Evolutionary conservation across 1,139 yeast genomes (phyloP).

Genomic region (Nematodospora anomalae): DNA sequence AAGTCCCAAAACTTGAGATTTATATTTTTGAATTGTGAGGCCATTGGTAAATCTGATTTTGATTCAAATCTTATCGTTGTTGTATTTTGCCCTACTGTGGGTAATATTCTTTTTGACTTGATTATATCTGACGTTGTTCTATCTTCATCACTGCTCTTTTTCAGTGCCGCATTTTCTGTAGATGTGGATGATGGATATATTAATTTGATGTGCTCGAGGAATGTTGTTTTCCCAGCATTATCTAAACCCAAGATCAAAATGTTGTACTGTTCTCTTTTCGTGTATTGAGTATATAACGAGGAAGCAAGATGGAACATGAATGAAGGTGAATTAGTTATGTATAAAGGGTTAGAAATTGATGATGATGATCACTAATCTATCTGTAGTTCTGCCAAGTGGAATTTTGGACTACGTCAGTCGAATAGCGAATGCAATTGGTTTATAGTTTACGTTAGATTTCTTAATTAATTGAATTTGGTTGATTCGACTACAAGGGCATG

Average conservation of each 20-base stretch:
- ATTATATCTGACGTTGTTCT: constrained; percentile 26
- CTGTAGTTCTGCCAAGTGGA: too few species aligned
- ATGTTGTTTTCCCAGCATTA: constrained; percentile 89
- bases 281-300: constrained; percentile 48
- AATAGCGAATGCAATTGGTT: neutral
- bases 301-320: constrained; percentile 49
- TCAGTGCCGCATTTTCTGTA: constrained; percentile 17
- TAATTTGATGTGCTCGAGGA: constrained; percentile 45
- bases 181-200: constrained; percentile 33
- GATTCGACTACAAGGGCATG: too few species aligned
- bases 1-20: constrained; percentile 89
- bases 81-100: constrained; percentile 65
- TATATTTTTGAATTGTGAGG: constrained; percentile 46
- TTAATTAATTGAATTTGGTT: neutral
- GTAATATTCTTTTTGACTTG: constrained; percentile 43
- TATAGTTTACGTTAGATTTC: neutral
- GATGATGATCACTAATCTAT: neutral
- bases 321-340: neutral
- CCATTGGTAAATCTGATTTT: constrained; percentile 19
- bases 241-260: constrained; percentile 86
- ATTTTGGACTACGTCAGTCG: too few species aligned
- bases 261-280: constrained; percentile 49
- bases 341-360: neutral
- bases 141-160: constrained; percentile 9
- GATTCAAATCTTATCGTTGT: constrained; percentile 44